These are phyloP conservation scores for Smallanthus sonchifolius DNA, from an alignment of 129 eudicot genomes.

Conservation along the genomic window DNA sequence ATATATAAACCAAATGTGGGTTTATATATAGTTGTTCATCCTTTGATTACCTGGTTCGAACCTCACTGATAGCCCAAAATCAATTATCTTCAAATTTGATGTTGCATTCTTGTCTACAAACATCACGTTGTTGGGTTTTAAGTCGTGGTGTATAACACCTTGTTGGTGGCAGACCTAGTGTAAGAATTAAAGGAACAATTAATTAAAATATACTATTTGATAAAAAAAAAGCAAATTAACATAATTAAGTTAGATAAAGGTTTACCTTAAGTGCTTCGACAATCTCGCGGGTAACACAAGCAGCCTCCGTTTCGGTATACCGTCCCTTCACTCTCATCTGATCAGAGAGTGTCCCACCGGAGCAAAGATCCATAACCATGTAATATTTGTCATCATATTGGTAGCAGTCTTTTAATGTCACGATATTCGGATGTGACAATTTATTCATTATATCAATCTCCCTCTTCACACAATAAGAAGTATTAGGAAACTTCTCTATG, in stretches of 20 bases:
- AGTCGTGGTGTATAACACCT: too few relatives aligned
- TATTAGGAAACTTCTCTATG: too few relatives aligned
- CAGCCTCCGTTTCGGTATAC: not conserved
- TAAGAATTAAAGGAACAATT: too few relatives aligned
- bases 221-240: too few relatives aligned
- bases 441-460: not conserved
- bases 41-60: not conserved
- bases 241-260: too few relatives aligned
- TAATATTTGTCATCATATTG: too few relatives aligned
- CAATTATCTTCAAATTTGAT: too few relatives aligned
- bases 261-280: not conserved
- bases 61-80: conserved; percentile 43
- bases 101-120: too few relatives aligned
- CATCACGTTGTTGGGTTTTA: too few relatives aligned
- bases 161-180: not conserved
- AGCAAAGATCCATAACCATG: not conserved
- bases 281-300: not conserved
- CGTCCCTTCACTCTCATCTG: not conserved
- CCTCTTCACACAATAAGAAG: too few relatives aligned
- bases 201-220: too few relatives aligned
- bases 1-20: too few relatives aligned
- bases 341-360: not conserved
- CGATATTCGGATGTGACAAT: not conserved
- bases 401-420: not conserved
- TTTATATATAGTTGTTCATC: not conserved